Base-by-base conservation (phyloP, 176 grass and related monocot species). In the Chloris gayana region DNA sequence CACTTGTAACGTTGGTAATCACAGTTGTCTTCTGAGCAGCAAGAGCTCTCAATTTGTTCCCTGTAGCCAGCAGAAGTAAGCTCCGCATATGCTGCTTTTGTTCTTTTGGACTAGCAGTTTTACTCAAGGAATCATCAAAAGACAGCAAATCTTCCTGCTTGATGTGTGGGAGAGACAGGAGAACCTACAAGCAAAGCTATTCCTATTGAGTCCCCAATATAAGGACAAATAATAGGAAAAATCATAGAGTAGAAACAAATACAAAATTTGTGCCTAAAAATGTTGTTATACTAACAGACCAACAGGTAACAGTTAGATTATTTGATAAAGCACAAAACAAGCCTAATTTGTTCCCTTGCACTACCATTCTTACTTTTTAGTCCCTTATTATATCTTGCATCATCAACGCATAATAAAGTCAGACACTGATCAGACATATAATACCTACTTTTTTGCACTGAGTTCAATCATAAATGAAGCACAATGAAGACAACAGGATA, bases 1-100 rank as follows among this genome's bases (percentile, higher is more conserved):
- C 70, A 95, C 96, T 87, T 87, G 92, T 98, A 75, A 98, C 92
- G 79, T 98, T 98, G 39, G 92, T 98, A 83, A 98, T 98, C 64
- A 91, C 70, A 51, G 92, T 95, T 56, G 68, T 73, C 84, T 95
- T 98, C 70, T 87, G 85, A 75, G 90, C 88, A 86, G 82, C 90
- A 56, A 98, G 96, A 83, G 96, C 96, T 92, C 87, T 95, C 77
- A 98, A 79, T 80, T 98, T 84, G 73, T 94, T 95, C 68, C 92
- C 96, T 59, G 96, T 93, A 80, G 92, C 96, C 80, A 89, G 54
- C 68, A 98, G 64, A 91, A 98, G 96, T 72, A 98, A 88, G 92
- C 75, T 93, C 72, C 90, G 84, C 88, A 98, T 89, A 68, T 88
- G 96, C 71, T 88, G 84, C 72, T 85, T 98, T 80, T 98, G 92